Evolutionary conservation across 176 grass and related monocot species (phyloP), one percentile per base, ranked within the genome.

Genomic region (Carex pumila): DNA sequence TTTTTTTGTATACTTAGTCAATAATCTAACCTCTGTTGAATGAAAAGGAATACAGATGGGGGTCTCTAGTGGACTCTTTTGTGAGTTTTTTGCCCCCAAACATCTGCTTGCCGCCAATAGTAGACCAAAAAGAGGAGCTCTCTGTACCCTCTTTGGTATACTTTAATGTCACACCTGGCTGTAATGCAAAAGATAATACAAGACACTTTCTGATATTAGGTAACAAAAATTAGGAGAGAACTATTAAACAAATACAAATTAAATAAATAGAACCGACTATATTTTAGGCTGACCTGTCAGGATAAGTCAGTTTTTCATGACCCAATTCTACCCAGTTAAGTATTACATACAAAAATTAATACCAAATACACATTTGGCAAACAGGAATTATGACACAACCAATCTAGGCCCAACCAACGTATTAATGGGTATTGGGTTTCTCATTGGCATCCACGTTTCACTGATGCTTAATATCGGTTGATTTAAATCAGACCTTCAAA

Each of bases 41-140:
- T 88, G 92, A 91, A 89, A 91, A 97, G 50, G 92, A 84, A 81
- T 92, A 97, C 73, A 97, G 80, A 66, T 94, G 92, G 72, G 92
- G 87, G 17, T 97, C 95, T 92, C 87, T 92, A 79, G 89, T 75
- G 85, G 85, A 36, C 80, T 97, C 90, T 67, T 92, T 87, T 49
- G 84, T 54, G 49, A 76, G 19, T 50, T 85, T 91, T 81, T 86
- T 94, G 84, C 81, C 92, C 56, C 89, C 88, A 90, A 91, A 91
- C 71, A 71, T 90, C 87, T 97, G 92, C 88, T 97, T 97, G 72
- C 95, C 95, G 63, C 91, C 95, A 91, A 97, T 92, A 86, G 92
- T 86, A 90, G 92, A 97, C 92, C 95, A 97, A 88, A 97, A 97
- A 83, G 90, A 85, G 55, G 95, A 97, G 83, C 90, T 97, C 84